Conservation (phyloP, 2,329 filamentous ascomycete genomes). For the Calonectria pteridis region DNA sequence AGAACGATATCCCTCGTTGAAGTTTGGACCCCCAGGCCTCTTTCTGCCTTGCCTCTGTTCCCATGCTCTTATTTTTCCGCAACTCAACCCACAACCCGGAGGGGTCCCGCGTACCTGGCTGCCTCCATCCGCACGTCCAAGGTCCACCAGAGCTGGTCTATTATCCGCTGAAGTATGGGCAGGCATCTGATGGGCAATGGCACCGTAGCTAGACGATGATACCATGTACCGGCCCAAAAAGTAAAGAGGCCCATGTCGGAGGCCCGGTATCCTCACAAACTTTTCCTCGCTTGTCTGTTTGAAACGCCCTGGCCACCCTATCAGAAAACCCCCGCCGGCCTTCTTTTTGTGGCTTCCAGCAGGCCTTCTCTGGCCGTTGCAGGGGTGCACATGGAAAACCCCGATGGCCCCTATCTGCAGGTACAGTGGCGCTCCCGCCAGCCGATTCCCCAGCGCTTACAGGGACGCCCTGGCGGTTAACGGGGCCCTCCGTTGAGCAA, state of each 20-base stretch:
- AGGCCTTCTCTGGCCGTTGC: conserved; percentile 13
- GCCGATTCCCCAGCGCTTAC: conserved; percentile 23
- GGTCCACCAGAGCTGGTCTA: not conserved
- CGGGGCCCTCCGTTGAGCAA: conserved; percentile 9
- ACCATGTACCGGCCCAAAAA: conserved; percentile 7
- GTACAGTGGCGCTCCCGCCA: conserved; percentile 31
- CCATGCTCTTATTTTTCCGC: not conserved
- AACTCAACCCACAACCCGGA: conserved; percentile 1
- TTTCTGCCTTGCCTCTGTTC: not conserved
- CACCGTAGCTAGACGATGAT: conserved; percentile 9
- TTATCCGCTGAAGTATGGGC: conserved; percentile 1
- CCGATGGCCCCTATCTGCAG: conserved; percentile 34
- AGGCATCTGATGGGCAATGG: conserved; percentile 1
- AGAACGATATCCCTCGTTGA: not conserved
- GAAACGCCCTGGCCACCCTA: conserved; percentile 47
- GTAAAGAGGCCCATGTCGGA: not conserved
- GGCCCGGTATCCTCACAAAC: not conserved
- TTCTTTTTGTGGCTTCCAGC: conserved; percentile 27
- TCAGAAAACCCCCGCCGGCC: conserved; percentile 27
- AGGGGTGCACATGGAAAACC: not conserved
- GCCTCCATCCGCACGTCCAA: not conserved
- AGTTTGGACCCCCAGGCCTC: not conserved
- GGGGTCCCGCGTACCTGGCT: not conserved
- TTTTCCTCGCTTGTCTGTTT: conserved; percentile 29
- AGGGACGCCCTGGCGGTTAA: conserved; percentile 18